A percentile compares a stretch with the other conserved stretches of the same genome.
Conservation (phyloP, 495 filamentous ascomycete genomes). For the Neohortaea acidophila region DNA sequence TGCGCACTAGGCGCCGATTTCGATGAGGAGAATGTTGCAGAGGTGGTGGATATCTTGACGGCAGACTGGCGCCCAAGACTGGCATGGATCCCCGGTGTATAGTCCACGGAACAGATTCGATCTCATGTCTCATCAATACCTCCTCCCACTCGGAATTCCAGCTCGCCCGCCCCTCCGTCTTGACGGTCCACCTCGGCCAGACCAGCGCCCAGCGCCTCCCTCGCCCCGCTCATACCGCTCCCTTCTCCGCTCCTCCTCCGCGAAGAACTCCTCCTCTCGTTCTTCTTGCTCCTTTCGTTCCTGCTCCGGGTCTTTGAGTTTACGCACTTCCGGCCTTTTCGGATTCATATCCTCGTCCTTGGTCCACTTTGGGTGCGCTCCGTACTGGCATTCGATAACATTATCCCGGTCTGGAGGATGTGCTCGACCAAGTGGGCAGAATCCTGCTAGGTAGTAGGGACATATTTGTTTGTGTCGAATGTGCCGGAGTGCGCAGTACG, state of each 20-base stretch:
- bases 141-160: constrained; percentile 8
- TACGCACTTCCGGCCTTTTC: constrained; percentile 51
- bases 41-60: no score
- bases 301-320: constrained; percentile 43
- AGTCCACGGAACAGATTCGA: not conserved
- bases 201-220: constrained; percentile 12
- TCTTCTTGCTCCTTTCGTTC: constrained; percentile 32
- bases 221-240: constrained; percentile 16
- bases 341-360: constrained; percentile 36
- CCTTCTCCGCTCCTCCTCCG: constrained; percentile 26
- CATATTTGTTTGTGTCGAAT: constrained; percentile 57
- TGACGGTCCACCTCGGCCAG: constrained; percentile 1
- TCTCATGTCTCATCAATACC: constrained; percentile 2
- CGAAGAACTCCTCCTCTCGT: constrained; percentile 37
- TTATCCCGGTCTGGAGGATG: constrained; percentile 12
- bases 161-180: constrained; percentile 12
- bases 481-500: constrained; percentile 73
- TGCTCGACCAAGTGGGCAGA: constrained; percentile 74
- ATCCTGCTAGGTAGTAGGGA: constrained; percentile 78
- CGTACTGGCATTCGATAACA: constrained; percentile 43
- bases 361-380: constrained; percentile 68
- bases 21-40: no score
- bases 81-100: no score
- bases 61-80: no score
- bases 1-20: no score